Evolutionary conservation across 225 moss, liverwort and hornwort genomes (phyloP).

Genomic region (Pseudisothecium myosuroides): DNA sequence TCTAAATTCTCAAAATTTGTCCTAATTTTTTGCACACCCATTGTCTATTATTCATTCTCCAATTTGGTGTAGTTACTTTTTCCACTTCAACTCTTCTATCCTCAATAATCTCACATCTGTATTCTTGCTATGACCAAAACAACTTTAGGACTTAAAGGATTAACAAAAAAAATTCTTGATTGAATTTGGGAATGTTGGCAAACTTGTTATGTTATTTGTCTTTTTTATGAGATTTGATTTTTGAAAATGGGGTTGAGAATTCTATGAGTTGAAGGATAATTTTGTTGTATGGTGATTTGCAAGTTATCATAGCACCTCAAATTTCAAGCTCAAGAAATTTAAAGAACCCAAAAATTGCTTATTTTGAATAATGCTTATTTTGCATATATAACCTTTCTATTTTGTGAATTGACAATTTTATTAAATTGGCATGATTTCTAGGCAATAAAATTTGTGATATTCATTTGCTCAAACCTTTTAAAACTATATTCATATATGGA

Average conservation of each 20-base stretch:
- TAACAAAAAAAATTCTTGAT: no score
- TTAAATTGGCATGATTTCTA: not conserved
- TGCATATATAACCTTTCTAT: not conserved
- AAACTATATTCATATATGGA: not conserved
- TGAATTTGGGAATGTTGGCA: no score
- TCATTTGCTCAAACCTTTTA: not conserved
- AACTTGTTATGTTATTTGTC: fast-evolving
- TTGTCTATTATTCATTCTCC: not conserved
- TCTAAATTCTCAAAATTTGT: no score
- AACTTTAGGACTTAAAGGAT: not conserved
- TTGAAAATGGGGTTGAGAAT: no score
- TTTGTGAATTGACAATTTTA: not conserved
- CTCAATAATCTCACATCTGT: not conserved
- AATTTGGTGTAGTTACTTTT: not conserved
- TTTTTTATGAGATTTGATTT: not conserved
- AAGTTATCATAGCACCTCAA: not conserved
- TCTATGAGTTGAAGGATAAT: not conserved
- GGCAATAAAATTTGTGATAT: not conserved
- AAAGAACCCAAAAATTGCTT: not conserved
- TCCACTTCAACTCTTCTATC: not conserved
- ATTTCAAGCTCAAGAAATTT: not conserved
- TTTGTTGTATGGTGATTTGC: not conserved
- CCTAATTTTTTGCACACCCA: not conserved
- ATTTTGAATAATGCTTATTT: not conserved
- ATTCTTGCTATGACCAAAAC: not conserved